Percentiles rank a stretch among this genome's conserved stretches.
Conservation (phyloP, 2,329 filamentous ascomycete genomes). For the Geosmithia putterillii region DNA sequence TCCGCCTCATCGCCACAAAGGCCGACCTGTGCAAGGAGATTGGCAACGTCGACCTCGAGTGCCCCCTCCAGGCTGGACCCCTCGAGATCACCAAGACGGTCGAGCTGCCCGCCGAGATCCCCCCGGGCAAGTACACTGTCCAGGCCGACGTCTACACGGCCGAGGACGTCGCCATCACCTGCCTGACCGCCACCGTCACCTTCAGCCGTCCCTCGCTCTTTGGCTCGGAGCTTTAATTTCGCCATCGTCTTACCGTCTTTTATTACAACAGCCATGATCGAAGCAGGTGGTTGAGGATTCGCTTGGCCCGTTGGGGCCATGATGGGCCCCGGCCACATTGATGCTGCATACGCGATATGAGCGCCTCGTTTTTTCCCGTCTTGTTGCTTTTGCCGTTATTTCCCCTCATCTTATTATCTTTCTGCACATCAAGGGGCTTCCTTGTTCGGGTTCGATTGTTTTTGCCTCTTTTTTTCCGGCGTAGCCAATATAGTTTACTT, state of each 20-base stretch:
- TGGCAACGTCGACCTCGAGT: constrained; percentile 75
- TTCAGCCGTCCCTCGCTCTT: constrained; percentile 38
- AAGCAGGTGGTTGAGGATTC: neutral
- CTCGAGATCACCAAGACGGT: constrained; percentile 68
- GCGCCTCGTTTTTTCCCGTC: neutral
- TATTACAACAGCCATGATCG: neutral
- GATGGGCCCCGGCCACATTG: neutral
- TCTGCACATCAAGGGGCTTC: neutral
- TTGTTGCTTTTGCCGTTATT: neutral
- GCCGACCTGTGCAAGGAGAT: constrained; percentile 85
- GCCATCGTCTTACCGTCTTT: neutral
- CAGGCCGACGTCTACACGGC: constrained; percentile 71
- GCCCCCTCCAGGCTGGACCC: constrained; percentile 72
- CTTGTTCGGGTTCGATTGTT: neutral
- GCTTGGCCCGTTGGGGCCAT: neutral
- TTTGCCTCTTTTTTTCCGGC: neutral
- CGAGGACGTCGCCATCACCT: constrained; percentile 68
- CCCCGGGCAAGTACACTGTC: constrained; percentile 88
- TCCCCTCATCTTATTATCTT: neutral
- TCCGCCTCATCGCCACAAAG: constrained; percentile 70
- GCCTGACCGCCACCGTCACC: constrained; percentile 61
- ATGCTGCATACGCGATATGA: neutral
- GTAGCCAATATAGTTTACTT: neutral
- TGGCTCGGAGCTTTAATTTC: constrained; percentile 25
- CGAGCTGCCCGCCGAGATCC: constrained; percentile 74